Conservation (phyloP, 2,329 filamentous ascomycete species). For the Colletotrichum sp. region DNA sequence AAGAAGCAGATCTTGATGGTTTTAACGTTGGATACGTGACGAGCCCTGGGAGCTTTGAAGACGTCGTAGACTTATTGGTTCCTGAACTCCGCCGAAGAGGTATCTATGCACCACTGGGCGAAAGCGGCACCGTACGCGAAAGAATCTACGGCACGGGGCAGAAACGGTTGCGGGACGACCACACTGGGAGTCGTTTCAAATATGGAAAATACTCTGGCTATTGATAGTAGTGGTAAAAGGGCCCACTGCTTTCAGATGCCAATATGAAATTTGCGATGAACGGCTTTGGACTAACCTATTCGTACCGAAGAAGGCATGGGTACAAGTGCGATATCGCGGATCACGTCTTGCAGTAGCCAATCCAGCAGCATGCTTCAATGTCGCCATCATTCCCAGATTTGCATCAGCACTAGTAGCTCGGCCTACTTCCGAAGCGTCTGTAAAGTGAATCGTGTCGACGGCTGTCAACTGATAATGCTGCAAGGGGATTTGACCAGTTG, state of each 20-base stretch:
- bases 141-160: not conserved
- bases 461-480: not conserved
- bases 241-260: not conserved
- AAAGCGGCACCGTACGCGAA: not conserved
- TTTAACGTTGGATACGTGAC: constrained; percentile 49
- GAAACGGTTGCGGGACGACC: not conserved
- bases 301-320: not conserved
- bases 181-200: not conserved
- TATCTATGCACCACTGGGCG: not conserved
- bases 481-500: not conserved
- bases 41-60: constrained; percentile 41
- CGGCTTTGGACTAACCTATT: not conserved
- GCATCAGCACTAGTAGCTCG: not conserved
- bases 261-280: not conserved
- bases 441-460: not conserved
- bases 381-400: not conserved
- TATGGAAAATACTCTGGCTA: not conserved
- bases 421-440: not conserved
- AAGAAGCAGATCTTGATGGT: constrained; percentile 44
- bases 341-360: not conserved
- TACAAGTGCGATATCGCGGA: not conserved
- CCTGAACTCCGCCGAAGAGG: constrained; percentile 32
- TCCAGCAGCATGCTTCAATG: not conserved
- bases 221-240: not conserved
- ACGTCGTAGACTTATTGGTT: constrained; percentile 32